Conservation (phyloP, 2,329 filamentous ascomycete species). For the Neonectria neomacrospora region DNA sequence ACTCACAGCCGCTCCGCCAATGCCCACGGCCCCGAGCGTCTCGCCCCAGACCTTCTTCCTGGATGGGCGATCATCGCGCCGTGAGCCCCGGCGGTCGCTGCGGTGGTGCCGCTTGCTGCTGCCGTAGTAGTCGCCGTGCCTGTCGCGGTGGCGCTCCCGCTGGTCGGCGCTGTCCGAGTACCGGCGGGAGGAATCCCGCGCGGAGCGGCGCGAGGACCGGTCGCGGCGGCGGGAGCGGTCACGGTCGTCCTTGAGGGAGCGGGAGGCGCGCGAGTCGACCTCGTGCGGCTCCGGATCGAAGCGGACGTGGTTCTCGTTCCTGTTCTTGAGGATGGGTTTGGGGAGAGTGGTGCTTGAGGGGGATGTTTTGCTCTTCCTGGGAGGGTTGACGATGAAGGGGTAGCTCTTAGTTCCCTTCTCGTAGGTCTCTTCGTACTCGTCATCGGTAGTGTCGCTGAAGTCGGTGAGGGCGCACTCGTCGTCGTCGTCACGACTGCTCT, state of each 20-base stretch:
- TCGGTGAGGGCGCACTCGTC: constrained; percentile 47
- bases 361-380: constrained; percentile 48
- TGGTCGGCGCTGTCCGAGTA: constrained; percentile 42
- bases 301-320: constrained; percentile 66
- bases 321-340: constrained; percentile 71
- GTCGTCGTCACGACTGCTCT: constrained; percentile 49
- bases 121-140: constrained; percentile 49
- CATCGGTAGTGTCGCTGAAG: constrained; percentile 48
- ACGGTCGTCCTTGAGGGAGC: constrained; percentile 48
- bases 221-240: constrained; percentile 38
- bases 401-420: constrained; percentile 49
- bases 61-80: constrained; percentile 50
- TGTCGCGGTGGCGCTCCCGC: constrained; percentile 44
- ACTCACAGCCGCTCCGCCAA: constrained; percentile 70
- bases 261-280: constrained; percentile 49
- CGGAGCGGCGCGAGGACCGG: constrained; percentile 28
- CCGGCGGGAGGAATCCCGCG: constrained; percentile 36
- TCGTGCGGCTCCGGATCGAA: constrained; percentile 63
- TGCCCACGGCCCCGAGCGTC: constrained; percentile 66
- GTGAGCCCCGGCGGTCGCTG: constrained; percentile 51
- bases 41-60: constrained; percentile 63
- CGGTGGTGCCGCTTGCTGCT: constrained; percentile 52
- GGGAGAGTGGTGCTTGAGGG: constrained; percentile 54
- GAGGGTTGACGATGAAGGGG: constrained; percentile 52
- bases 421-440: constrained; percentile 48